Base-by-base conservation (phyloP, 176 grass and related monocot genomes). In the Zoysia pacifica region DNA sequence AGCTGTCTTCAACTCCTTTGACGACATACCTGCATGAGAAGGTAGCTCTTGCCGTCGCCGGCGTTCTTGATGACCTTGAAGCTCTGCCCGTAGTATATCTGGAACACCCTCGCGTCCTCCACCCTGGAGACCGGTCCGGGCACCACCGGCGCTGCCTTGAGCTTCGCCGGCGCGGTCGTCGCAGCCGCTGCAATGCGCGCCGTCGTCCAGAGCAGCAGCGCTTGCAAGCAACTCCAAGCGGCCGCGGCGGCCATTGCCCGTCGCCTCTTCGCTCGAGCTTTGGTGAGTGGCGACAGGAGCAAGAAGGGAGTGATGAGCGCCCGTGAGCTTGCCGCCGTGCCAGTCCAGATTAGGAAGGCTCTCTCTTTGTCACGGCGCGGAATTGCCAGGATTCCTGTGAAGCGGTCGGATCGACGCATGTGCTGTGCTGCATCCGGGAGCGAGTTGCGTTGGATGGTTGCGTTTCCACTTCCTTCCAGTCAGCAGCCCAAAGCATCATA, bases 11-110 rank as follows among this genome's bases (percentile, higher is more conserved):
- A 14, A 54, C 51, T 73, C 6, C 0, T 18, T 18, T 14, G 47
- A 14, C 19, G 13, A 6, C 35, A 2, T 77, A 92, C 92, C 90
- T 94, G 92, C 88, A 93, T 88, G 54, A 91, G 96, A 47, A 99
- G 92, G 51, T 99, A 99, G 71, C 90, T 99, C 75, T 93, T 89
- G 82, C 92, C 92, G 77, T 99, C 86, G 78, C 88, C 78, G 72
- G 67, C 72, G 75, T 95, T 98, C 84, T 89, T 98, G 70, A 98
- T 79, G 71, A 98, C 96, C 86, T 98, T 99, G 74, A 95, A 99
- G 64, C 84, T 91, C 84, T 93, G 88, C 8, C 96, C 96, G 58
- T 99, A 95, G 82, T 99, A 95, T 72, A 93, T 93, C 63, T 91
- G 90, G 59, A 99, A 99, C 70, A 79, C 51, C 45, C 52, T 81